Evolutionary conservation across 1,139 yeast species (phyloP).

Genomic region (Yamadazyma triangularis): DNA sequence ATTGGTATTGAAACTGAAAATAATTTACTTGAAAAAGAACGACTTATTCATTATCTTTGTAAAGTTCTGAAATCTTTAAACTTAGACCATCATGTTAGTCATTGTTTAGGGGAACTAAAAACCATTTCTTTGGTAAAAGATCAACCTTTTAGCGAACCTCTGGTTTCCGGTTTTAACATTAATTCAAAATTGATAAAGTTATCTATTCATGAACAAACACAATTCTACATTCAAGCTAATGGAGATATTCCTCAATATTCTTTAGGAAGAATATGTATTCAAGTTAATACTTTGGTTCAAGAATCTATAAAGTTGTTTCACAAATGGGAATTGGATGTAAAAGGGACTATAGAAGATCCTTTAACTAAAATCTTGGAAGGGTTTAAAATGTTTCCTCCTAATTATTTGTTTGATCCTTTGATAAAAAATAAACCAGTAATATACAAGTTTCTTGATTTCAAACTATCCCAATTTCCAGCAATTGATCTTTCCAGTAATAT

Average conservation of each 20-base stretch:
- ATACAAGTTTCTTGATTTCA: conserved; percentile 8
- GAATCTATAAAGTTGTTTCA: conserved; percentile 5
- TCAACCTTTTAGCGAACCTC: conserved; percentile 3
- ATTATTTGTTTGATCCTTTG: conserved; percentile 15
- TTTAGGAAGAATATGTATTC: conserved; percentile 14
- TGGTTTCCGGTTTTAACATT: not conserved
- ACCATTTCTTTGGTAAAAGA: conserved; percentile 4
- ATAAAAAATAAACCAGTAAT: conserved; percentile 5
- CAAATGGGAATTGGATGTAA: conserved; percentile 4
- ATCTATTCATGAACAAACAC: conserved; percentile 20
- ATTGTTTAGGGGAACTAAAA: conserved; percentile 12
- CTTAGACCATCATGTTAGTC: conserved; percentile 7
- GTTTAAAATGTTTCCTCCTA: conserved; percentile 17
- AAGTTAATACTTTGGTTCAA: conserved; percentile 5
- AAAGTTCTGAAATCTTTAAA: conserved; percentile 16
- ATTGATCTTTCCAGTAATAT: conserved; percentile 11
- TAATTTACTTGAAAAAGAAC: conserved; percentile 11
- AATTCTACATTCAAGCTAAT: conserved; percentile 11
- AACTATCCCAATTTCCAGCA: conserved; percentile 9
- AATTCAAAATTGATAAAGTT: not conserved
- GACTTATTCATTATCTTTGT: conserved; percentile 14
- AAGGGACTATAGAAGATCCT: conserved; percentile 7
- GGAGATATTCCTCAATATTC: conserved; percentile 15
- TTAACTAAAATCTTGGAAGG: conserved; percentile 12
- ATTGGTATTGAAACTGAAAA: conserved; percentile 22